A percentile compares a stretch with the other conserved stretches of the same genome.
phyloP scores from a whole-genome alignment of 495 filamentous ascomycete genomes.

The Mytilinidion resinicola region DNA sequence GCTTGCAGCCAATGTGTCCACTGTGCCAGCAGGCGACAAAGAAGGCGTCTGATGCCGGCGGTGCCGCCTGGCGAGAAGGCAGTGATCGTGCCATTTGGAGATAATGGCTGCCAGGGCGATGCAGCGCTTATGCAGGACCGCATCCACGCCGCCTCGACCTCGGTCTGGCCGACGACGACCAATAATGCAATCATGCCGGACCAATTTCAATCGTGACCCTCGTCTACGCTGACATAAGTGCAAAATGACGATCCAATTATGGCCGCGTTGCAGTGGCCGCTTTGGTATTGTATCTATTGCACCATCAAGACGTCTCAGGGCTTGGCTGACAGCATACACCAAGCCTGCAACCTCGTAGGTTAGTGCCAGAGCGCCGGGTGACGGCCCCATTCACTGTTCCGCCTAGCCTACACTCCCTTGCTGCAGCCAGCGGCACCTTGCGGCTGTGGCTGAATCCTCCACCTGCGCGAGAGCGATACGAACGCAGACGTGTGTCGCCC shows the following conservation, averaged over 20 bases:
- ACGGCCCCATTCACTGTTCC: too few species aligned
- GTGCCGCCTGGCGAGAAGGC: neutral
- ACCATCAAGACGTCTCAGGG: too few species aligned
- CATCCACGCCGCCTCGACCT: neutral
- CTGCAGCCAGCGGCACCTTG: neutral
- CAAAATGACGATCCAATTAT: too few species aligned
- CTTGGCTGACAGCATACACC: too few species aligned
- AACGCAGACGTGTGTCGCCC: neutral
- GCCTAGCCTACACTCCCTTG: too few species aligned
- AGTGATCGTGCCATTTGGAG: constrained; percentile 1
- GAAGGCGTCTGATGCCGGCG: neutral
- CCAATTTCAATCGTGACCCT: too few species aligned
- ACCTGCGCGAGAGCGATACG: neutral
- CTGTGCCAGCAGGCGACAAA: neutral
- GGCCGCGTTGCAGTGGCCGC: too few species aligned
- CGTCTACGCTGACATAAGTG: too few species aligned
- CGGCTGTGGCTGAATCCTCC: constrained; percentile 4
- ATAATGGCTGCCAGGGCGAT: neutral
- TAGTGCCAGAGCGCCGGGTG: too few species aligned
- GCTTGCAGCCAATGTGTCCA: neutral
- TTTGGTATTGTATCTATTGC: too few species aligned
- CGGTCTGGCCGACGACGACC: neutral
- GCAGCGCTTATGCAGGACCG: constrained; percentile 8
- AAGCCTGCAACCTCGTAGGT: too few species aligned
- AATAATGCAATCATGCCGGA: neutral